Evolutionary conservation across 805 yeast species (phyloP).

Genomic region (Saturnispora besseyi): DNA sequence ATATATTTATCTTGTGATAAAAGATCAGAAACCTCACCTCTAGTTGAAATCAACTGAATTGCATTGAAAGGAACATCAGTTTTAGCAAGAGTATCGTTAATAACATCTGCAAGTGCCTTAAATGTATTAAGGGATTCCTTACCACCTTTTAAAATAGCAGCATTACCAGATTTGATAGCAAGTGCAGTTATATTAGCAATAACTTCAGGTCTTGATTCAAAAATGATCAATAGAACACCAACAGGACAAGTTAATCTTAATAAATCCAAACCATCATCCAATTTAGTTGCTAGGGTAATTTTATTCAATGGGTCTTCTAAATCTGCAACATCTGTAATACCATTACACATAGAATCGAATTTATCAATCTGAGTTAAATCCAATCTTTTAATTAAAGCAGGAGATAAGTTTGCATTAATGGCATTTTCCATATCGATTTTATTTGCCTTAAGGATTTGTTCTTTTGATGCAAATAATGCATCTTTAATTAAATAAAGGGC

Average conservation of each 20-base stretch:
- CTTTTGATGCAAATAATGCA: constrained; percentile 51
- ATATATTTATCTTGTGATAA: constrained; percentile 80
- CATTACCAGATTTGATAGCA: constrained; percentile 92
- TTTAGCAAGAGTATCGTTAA: constrained; percentile 46
- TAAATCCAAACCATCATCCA: constrained; percentile 83
- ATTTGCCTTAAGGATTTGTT: constrained; percentile 63
- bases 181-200: constrained; percentile 95
- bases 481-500: constrained; percentile 70
- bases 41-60: constrained; percentile 77
- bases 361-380: constrained; percentile 79
- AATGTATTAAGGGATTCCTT: constrained; percentile 86
- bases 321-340: constrained; percentile 82
- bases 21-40: constrained; percentile 83
- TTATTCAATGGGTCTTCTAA: constrained; percentile 92
- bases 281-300: constrained; percentile 67
- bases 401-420: constrained; percentile 45
- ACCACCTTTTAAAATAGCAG: constrained; percentile 96
- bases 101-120: constrained; percentile 65
- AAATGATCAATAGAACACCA: constrained; percentile 86
- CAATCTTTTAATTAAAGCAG: constrained; percentile 71
- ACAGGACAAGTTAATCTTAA: constrained; percentile 87
- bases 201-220: constrained; percentile 96
- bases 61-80: constrained; percentile 76
- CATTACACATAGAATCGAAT: constrained; percentile 90
- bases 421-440: constrained; percentile 67